Conservation (phyloP, 768 basidiomycete genomes). For the Amylocystis lapponica region DNA sequence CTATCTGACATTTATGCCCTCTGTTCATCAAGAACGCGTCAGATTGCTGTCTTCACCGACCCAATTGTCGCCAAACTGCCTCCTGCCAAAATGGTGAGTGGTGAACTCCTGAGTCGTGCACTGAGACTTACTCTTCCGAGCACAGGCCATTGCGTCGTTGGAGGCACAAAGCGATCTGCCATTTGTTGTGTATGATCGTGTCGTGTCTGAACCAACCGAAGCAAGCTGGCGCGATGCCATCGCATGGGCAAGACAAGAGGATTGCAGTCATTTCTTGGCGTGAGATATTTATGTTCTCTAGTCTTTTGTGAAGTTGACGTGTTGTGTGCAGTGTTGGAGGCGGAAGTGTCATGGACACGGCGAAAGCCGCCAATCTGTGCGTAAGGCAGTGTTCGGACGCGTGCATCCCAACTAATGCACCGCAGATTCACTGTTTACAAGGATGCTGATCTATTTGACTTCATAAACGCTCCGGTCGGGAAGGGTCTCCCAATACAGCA, state of each 20-base stretch:
- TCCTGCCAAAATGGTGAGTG: conserved; percentile 70
- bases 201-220: conserved; percentile 89
- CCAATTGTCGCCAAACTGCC: conserved; percentile 73
- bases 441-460: conserved; percentile 90
- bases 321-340: conserved; percentile 65
- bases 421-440: conserved; percentile 83
- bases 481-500: conserved; percentile 82
- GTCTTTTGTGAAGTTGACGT: not conserved
- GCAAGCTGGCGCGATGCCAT: conserved; percentile 87
- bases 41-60: conserved; percentile 96
- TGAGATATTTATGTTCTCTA: conserved; percentile 31
- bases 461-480: conserved; percentile 94
- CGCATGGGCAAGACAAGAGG: conserved; percentile 75
- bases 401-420: conserved; percentile 5
- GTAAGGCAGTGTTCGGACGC: conserved; percentile 10
- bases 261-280: conserved; percentile 94
- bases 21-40: conserved; percentile 6
- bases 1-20: not conserved
- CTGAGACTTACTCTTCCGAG: conserved; percentile 2
- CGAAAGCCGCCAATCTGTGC: conserved; percentile 90
- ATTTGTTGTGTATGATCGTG: conserved; percentile 77
- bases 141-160: conserved; percentile 72
- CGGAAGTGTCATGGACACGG: conserved; percentile 94
- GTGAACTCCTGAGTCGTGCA: not conserved
- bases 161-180: conserved; percentile 69